Conservation (phyloP, 805 yeast genomes). For the Candida parachauliodes region DNA sequence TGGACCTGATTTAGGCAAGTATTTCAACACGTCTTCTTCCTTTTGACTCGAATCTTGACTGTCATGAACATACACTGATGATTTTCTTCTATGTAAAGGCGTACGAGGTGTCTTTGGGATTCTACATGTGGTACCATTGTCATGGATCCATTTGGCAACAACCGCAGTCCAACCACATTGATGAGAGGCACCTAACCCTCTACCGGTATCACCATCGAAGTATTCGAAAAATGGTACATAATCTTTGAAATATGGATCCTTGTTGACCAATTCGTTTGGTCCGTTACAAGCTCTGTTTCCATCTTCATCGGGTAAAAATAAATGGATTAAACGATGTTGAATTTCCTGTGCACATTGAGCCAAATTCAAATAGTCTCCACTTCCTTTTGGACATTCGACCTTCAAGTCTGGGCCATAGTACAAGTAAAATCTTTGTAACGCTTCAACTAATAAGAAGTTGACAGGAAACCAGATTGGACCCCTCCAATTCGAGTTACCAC, state of each 20-base stretch:
- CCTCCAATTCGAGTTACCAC: constrained; percentile 96
- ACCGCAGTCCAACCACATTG: constrained; percentile 97
- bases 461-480: constrained; percentile 98
- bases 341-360: constrained; percentile 90
- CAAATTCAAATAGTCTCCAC: constrained; percentile 70
- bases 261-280: constrained; percentile 48
- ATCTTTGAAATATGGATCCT: constrained; percentile 71
- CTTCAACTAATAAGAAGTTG: constrained; percentile 79
- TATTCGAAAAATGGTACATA: constrained; percentile 79
- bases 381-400: constrained; percentile 84
- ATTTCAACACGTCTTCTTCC: constrained; percentile 32
- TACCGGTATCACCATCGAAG: constrained; percentile 91
- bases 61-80: constrained; percentile 21
- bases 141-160: constrained; percentile 88
- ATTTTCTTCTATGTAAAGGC: constrained; percentile 19
- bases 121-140: constrained; percentile 72
- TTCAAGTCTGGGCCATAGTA: constrained; percentile 84
- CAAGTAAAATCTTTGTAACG: constrained; percentile 79
- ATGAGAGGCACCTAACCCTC: constrained; percentile 90
- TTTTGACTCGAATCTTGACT: not conserved
- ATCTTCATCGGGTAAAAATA: constrained; percentile 65
- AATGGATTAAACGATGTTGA: constrained; percentile 77
- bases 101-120: constrained; percentile 43
- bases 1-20: constrained; percentile 45
- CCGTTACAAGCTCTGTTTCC: constrained; percentile 80